Conservation (phyloP, 768 basidiomycete genomes). For the Russula sp. region DNA sequence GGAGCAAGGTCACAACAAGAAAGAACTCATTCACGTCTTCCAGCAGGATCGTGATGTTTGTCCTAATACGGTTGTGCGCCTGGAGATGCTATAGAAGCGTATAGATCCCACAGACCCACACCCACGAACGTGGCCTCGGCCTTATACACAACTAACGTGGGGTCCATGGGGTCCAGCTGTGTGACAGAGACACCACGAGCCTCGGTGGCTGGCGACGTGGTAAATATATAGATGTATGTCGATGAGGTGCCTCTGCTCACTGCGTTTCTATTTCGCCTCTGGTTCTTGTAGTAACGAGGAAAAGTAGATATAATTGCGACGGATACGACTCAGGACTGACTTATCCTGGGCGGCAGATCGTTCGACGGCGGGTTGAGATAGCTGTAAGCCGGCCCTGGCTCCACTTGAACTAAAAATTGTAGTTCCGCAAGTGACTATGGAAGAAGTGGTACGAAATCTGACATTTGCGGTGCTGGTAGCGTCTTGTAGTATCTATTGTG, state of each 20-base stretch:
- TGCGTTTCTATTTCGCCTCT: slow-evolving; percentile 93
- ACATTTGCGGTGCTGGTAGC: slow-evolving; percentile 64
- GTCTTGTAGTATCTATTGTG: slow-evolving; percentile 65
- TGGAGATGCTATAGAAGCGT: slow-evolving; percentile 78
- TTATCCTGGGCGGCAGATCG: slow-evolving; percentile 62
- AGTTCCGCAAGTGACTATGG: slow-evolving; percentile 36
- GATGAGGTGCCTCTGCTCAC: slow-evolving; percentile 39
- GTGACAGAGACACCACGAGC: slow-evolving; percentile 88
- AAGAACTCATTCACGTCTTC: slow-evolving; percentile 90
- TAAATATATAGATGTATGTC: slow-evolving; percentile 3
- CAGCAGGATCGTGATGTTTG: slow-evolving; percentile 73
- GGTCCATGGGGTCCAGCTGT: slow-evolving; percentile 95
- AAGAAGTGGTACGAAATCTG: slow-evolving; percentile 63
- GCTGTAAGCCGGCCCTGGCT: slow-evolving; percentile 26
- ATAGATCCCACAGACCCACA: slow-evolving; percentile 92
- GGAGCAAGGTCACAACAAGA: slow-evolving; percentile 15
- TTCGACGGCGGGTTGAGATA: slow-evolving; percentile 39
- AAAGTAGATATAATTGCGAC: slow-evolving; percentile 96
- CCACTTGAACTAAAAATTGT: slow-evolving; percentile 25
- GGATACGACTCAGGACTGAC: slow-evolving; percentile 77
- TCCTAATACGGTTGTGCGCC: slow-evolving; percentile 85
- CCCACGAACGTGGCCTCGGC: slow-evolving; percentile 98
- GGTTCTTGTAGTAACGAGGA: slow-evolving; percentile 95
- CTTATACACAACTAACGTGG: slow-evolving; percentile 90
- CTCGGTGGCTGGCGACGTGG: slow-evolving; percentile 56